phyloP scores from a whole-genome alignment of 805 yeast genomes.

The Millerozyma acaciae region DNA sequence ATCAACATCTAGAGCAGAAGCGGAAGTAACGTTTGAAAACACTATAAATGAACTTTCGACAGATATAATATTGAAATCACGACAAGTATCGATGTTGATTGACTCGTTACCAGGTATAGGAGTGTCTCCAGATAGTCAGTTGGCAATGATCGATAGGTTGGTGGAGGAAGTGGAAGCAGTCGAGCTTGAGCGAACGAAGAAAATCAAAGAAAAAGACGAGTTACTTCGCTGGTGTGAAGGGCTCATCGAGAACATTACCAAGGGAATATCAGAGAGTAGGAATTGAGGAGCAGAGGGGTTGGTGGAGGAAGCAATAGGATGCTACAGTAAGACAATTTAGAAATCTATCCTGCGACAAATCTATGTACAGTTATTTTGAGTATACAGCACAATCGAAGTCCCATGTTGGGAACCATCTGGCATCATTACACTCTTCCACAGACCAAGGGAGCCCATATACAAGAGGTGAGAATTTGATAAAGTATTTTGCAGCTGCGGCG shows the following conservation, averaged over 20 bases:
- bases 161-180: constrained; percentile 58
- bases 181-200: constrained; percentile 54
- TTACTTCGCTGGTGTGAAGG: constrained; percentile 60
- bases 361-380: constrained; percentile 4
- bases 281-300: neutral
- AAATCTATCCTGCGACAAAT: neutral
- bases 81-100: constrained; percentile 81
- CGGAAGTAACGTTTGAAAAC: constrained; percentile 27
- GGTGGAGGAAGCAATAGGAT: neutral
- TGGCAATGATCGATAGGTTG: constrained; percentile 57
- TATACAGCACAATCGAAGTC: constrained; percentile 38
- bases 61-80: constrained; percentile 78
- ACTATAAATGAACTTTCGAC: constrained; percentile 75
- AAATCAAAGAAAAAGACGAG: constrained; percentile 60
- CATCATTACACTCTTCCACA: constrained; percentile 30
- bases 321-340: neutral
- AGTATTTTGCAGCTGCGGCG: constrained; percentile 21
- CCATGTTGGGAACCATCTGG: constrained; percentile 39
- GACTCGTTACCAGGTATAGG: constrained; percentile 93
- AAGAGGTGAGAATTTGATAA: constrained; percentile 33
- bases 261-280: constrained; percentile 46
- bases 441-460: constrained; percentile 49
- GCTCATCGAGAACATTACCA: constrained; percentile 57
- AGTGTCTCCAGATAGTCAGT: constrained; percentile 70
- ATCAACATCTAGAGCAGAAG: constrained; percentile 12